Conservation (phyloP, 2,329 filamentous ascomycete genomes). For the Decorospora gaudefroyi region DNA sequence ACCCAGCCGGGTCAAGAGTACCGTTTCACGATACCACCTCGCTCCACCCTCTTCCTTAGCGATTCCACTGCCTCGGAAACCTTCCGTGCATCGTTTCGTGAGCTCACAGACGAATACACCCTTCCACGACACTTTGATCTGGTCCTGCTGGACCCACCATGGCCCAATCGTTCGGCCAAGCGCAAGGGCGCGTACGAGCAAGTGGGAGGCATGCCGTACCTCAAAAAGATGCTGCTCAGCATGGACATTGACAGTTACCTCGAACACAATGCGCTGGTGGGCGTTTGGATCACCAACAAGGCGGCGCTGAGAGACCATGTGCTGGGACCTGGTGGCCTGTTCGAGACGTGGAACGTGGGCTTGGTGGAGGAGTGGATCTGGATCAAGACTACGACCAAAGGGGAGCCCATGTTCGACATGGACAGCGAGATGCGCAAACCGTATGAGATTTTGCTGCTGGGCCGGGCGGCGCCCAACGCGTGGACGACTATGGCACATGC, state of each 20-base stretch:
- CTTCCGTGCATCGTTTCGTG: conserved; percentile 48
- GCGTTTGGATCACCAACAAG: conserved; percentile 80
- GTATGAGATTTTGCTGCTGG: conserved; percentile 74
- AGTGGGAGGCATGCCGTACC: conserved; percentile 53
- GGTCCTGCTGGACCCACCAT: conserved; percentile 75
- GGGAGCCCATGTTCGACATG: conserved; percentile 66
- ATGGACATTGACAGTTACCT: conserved; percentile 54
- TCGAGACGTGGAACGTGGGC: conserved; percentile 69
- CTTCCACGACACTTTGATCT: conserved; percentile 64
- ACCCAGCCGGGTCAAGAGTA: conserved; percentile 20
- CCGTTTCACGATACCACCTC: conserved; percentile 55
- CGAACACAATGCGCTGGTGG: conserved; percentile 58
- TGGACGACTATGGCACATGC: conserved; percentile 27
- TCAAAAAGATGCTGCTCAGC: conserved; percentile 48
- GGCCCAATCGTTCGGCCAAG: conserved; percentile 76
- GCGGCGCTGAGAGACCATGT: conserved; percentile 59
- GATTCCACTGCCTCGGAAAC: conserved; percentile 44
- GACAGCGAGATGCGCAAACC: conserved; percentile 71
- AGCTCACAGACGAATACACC: conserved; percentile 46
- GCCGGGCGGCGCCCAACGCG: conserved; percentile 42
- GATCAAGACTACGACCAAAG: conserved; percentile 70
- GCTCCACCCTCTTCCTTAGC: conserved; percentile 57
- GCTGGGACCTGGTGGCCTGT: conserved; percentile 62
- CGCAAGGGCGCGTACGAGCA: conserved; percentile 60
- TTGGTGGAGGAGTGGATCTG: conserved; percentile 74